Conservation (phyloP, 306 rosid genomes). For the Prunus mume region DNA sequence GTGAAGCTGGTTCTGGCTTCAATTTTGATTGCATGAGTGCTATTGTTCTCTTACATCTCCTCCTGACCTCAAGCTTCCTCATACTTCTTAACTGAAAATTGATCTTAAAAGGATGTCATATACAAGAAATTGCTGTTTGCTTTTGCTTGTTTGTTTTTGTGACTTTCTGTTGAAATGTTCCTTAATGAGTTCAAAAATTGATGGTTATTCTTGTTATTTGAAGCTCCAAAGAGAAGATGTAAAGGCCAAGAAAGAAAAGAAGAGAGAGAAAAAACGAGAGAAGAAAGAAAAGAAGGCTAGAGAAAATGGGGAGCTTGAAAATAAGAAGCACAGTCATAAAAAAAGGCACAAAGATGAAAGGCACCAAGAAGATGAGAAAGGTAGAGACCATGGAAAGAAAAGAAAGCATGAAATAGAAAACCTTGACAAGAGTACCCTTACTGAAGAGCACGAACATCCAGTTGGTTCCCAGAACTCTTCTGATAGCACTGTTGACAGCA, state of each 20-base stretch:
- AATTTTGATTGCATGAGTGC: not conserved
- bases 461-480: constrained; percentile 33
- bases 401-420: constrained; percentile 12
- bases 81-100: not conserved
- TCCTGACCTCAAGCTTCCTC: not conserved
- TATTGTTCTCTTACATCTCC: not conserved
- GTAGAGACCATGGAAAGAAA: constrained; percentile 10
- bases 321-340: constrained; percentile 8
- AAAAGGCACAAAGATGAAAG: constrained; percentile 24
- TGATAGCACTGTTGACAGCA: constrained; percentile 29
- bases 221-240: constrained; percentile 21
- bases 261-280: constrained; percentile 24
- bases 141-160: not conserved
- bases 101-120: not conserved
- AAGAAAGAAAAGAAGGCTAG: constrained; percentile 26
- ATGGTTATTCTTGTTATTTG: constrained; percentile 3
- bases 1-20: not conserved
- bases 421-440: constrained; percentile 28
- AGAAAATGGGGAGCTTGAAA: constrained; percentile 15
- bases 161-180: not conserved
- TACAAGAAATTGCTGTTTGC: not conserved
- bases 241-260: constrained; percentile 30
- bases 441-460: constrained; percentile 27
- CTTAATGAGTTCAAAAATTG: not conserved
- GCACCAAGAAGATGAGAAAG: constrained; percentile 12